These are phyloP conservation scores for Talaromyces sp. DNA, from an alignment of 2,329 filamentous ascomycete genomes.

Conservation along the genomic window DNA sequence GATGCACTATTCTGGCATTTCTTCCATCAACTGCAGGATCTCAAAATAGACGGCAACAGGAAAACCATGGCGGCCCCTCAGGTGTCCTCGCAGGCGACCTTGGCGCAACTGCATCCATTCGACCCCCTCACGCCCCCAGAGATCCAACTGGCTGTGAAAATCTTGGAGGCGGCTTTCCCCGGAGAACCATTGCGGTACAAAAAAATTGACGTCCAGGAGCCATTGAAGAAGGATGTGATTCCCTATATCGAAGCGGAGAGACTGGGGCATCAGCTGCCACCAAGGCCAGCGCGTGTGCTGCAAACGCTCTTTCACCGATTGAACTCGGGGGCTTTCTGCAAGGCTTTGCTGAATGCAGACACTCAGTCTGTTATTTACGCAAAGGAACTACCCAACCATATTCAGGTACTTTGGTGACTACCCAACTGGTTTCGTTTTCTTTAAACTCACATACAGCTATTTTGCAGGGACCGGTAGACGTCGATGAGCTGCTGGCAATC, in stretches of 20 bases:
- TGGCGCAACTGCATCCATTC: constrained; percentile 31
- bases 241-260: constrained; percentile 62
- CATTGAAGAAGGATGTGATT: constrained; percentile 54
- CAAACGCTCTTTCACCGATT: constrained; percentile 47
- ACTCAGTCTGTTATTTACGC: constrained; percentile 30
- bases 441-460: not conserved
- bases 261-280: constrained; percentile 43
- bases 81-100: constrained; percentile 11
- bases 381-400: constrained; percentile 42
- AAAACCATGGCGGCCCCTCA: constrained; percentile 5
- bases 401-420: constrained; percentile 32
- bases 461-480: constrained; percentile 52
- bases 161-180: constrained; percentile 33
- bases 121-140: constrained; percentile 36
- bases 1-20: not conserved
- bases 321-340: constrained; percentile 39
- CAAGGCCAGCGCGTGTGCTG: constrained; percentile 47
- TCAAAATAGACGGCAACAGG: not conserved
- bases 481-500: constrained; percentile 55
- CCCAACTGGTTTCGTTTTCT: not conserved
- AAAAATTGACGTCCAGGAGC: constrained; percentile 62
- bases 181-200: constrained; percentile 50
- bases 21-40: not conserved
- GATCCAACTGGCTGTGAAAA: constrained; percentile 34
- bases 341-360: constrained; percentile 36